Base-by-base conservation (phyloP, 805 yeast genomes). In the Starmerella gropengiesseri region DNA sequence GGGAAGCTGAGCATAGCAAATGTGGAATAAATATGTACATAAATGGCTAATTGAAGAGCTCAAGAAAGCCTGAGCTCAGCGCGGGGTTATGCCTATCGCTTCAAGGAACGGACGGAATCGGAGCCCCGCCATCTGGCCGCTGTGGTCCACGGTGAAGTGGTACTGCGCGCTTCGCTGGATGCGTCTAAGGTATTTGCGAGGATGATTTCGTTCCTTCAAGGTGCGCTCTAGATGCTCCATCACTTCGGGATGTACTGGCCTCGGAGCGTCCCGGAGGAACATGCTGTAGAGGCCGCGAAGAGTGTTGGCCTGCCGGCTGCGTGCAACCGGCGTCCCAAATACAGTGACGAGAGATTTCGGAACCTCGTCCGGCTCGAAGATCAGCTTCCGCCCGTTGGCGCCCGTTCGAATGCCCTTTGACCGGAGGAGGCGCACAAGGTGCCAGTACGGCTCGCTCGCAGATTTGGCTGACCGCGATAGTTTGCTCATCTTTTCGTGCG, bases 191-290 rank as follows among this genome's bases (percentile, higher is more conserved):
- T 41, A 38, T 3, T 7, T 19, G 3, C 51, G 41, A 5, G 39
- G 22, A 5, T 22, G 17, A 3, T 2, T 16, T 12, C 8, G 21
- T n/a, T 31, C 13, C 13, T 11, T 2, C 13, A 14, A 11, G 9
- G 6, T 23, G 5, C 5, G 2, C 4, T 13, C 22, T 5, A 47
- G 9, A 14, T 41, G 32, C 7, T 30, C 28, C 11, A 44, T 21
- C 7, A 27, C 37, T 2, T 38, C 40, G 6, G 48, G 48, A 18
- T 47, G 51, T 5, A 47, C 37, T 2, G 51, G 51, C n/a, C 38
- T 36, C 12, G 39, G 40, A 7, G 42, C 40, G 19, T 47, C 48
- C 9, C 45, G 23, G 7, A 41, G 13, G 3, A 47, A 18, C 18
- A 30, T 22, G n/a, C 22, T 27, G 28, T 41, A 47, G 13, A 44